phyloP scores from a whole-genome alignment of 306 rosid genomes.

The Cicer bijugum region DNA sequence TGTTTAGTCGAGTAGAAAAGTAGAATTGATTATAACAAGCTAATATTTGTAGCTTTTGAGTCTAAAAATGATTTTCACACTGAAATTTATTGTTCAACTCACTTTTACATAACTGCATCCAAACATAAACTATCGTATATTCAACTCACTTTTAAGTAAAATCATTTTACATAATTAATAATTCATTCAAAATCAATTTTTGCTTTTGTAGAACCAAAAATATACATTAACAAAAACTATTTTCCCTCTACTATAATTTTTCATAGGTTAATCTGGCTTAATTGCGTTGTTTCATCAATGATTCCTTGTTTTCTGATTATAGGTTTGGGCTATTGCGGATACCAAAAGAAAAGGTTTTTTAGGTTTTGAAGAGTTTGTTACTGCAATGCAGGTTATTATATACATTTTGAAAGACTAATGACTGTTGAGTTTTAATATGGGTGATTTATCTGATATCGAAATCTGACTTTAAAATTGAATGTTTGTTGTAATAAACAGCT shows the following conservation, averaged over 20 bases:
- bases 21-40: too few species aligned
- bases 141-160: too few species aligned
- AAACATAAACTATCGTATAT: too few species aligned
- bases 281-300: constrained; percentile 1
- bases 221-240: neutral
- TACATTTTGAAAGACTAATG: constrained; percentile 3
- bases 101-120: too few species aligned
- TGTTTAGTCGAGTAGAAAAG: too few species aligned
- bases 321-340: constrained; percentile 89
- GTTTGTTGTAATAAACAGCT: constrained; percentile 57
- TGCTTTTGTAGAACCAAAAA: too few species aligned
- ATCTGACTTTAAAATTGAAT: constrained; percentile 33
- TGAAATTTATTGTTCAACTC: too few species aligned
- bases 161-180: too few species aligned
- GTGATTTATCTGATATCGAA: neutral
- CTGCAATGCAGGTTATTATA: constrained; percentile 81
- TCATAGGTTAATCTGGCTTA: constrained; percentile 3
- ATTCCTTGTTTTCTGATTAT: neutral
- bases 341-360: constrained; percentile 73
- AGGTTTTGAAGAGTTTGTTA: constrained; percentile 72
- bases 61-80: too few species aligned
- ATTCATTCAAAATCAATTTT: too few species aligned
- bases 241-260: neutral
- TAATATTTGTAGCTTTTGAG: too few species aligned
- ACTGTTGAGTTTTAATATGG: neutral